Evolutionary conservation across 2,329 filamentous ascomycete species (phyloP).

Genomic region (Fusarium equiseti): DNA sequence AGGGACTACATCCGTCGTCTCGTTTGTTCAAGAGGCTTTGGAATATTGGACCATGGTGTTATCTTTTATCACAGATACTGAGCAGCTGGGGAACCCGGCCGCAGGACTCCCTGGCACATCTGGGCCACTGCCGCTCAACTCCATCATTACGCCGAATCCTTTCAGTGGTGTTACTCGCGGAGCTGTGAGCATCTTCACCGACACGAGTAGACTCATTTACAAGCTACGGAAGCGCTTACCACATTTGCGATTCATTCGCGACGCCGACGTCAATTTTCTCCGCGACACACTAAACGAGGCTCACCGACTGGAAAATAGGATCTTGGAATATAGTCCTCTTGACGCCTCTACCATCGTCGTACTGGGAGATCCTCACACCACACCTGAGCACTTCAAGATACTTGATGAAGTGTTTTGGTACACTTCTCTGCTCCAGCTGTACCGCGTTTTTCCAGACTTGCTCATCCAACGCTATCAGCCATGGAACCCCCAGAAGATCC

Average conservation of each 20-base stretch:
- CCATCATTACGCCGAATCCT: conserved; percentile 1
- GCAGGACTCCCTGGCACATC: not conserved
- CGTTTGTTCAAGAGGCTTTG: conserved; percentile 3
- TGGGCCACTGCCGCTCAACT: not conserved
- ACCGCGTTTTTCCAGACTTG: conserved; percentile 3
- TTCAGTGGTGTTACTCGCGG: conserved; percentile 3
- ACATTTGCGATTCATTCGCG: not conserved
- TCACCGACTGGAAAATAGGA: not conserved
- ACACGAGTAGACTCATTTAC: conserved; percentile 4
- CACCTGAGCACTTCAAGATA: not conserved
- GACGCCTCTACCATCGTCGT: not conserved
- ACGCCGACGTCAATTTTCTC: not conserved
- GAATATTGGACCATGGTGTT: conserved; percentile 6
- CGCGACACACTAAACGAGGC: not conserved
- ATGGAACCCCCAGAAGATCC: not conserved
- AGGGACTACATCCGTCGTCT: not conserved
- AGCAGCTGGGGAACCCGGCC: not conserved
- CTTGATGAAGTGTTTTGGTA: conserved; percentile 4
- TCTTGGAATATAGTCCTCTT: not conserved
- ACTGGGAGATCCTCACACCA: conserved; percentile 1
- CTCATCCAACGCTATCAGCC: conserved; percentile 3
- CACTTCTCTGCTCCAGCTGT: conserved; percentile 1
- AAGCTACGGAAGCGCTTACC: conserved; percentile 4
- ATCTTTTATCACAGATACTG: not conserved
- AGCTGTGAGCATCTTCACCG: conserved; percentile 2